Evolutionary conservation across 306 rosid species (phyloP), one percentile per base, ranked within the genome.

Genomic region (Lathyrus oleraceus): DNA sequence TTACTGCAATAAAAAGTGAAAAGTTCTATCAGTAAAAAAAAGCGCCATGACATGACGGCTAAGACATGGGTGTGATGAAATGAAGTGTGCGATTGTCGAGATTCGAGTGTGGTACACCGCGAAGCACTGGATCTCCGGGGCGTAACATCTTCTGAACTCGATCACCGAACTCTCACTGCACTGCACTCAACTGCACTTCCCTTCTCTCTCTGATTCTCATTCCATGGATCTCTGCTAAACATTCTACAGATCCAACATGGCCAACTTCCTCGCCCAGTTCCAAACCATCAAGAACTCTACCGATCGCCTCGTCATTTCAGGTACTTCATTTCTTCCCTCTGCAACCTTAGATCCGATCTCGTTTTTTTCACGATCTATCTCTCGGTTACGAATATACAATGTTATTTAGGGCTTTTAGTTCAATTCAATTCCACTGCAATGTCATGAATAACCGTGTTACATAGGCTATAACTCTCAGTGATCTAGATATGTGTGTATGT

Each of bases 181-280:
- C 67, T 49, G 39, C 45, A 9, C 74, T 39, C 14, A 35, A 8
- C 72, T 39, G 19, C 15, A 47, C 35, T 35, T 4, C 71, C 48
- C 47, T 54, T 49, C 70, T 70, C 8, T 60, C 78, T 10, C 35
- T 9, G 52, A 52, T 61, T 39, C 30, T 10, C 15, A 54, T 54
- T 54, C 66, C 67, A 72, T 64, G 87, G 76, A 78, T 86, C 88
- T 77, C 10, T 74, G 25, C 45, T 77, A 65, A 76, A 9, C 4
- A 3, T 79, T 82, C 69, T 25, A 16, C 81, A 73, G 84, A 84
- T 84, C 89, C 77, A 71, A 5, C 65, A 95, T 95, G 99, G 91
- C 99, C 63, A 95, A 86, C 85, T 95, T 83, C 79, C 89, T 95
- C 39, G 89, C 99, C 77, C 99, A 95, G 89, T 95, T 95, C 80